Evolutionary conservation across 2,329 filamentous ascomycete genomes (phyloP), one percentile per base, ranked within the genome.

Genomic region (Sporothrix curviconia): DNA sequence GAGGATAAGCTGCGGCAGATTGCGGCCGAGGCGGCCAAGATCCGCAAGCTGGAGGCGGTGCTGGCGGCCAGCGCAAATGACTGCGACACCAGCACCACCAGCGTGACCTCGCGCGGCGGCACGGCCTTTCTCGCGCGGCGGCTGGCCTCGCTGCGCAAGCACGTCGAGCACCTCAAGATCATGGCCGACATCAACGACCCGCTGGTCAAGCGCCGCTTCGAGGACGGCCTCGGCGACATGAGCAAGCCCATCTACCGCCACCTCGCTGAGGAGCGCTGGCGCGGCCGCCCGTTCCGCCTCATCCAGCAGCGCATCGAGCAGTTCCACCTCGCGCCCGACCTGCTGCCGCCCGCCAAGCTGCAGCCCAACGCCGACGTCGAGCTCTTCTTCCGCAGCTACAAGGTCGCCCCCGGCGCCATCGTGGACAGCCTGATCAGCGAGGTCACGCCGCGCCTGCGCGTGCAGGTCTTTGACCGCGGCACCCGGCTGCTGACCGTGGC

Each of bases 121-220:
- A 78, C 85, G 68, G 69, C 70, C 61, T 79, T 78, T 65, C 89
- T 90, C 73, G 81, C 88, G 66, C 78, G 77, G 59, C 81, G 82
- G 63, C 67, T 97, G 60, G 75, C 76, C 46, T 87, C 85, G 64
- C 82, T 96, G 84, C 78, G 82, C 67, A 76, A 81, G 63, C 76
- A 90, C 65, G 69, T 96, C 56, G 87, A 95, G 69, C 72, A 85
- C 56, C 76, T 96, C 69, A 95, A 96, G 81, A 86, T 99, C 39
- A 74, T 88, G 61, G 92, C 91, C 24, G 94, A 99, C 68, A 91
- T 95, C 72, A 97, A 97, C 70, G 94, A 97, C 68, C 94, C 94
- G 1, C 66, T 90, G 37, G 90, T 97, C 61, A 96, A 96, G 82
- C 89, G 90, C 74, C 86, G 83, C 64, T 97, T 95, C 64, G 94